Conservation (phyloP, 2,329 filamentous ascomycete genomes). For the Penicillium sp. region DNA sequence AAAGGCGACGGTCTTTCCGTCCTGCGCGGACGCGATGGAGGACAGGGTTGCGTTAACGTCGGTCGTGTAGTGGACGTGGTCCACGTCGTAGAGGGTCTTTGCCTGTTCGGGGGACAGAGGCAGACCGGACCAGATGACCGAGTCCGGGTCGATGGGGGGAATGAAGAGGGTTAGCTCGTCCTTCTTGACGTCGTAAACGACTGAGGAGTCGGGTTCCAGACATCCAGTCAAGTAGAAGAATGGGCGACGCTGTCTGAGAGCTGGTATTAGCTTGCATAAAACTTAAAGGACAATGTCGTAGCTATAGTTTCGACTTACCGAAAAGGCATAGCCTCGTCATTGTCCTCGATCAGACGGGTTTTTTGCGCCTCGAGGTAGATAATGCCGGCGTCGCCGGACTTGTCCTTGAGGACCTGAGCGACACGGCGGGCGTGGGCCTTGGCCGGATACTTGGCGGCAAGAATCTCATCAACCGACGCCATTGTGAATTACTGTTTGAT, state of each 20-base stretch:
- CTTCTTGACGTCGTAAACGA: conserved; percentile 76
- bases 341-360: conserved; percentile 82
- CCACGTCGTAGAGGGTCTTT: conserved; percentile 74
- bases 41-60: conserved; percentile 75
- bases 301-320: conserved; percentile 52
- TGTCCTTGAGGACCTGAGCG: conserved; percentile 70
- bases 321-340: conserved; percentile 79
- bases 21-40: conserved; percentile 41
- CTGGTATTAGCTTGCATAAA: background rate
- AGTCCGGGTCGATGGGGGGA: conserved; percentile 80
- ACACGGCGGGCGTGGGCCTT: conserved; percentile 85
- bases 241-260: conserved; percentile 74
- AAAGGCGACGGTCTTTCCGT: conserved; percentile 60
- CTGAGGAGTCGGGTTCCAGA: conserved; percentile 74
- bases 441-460: conserved; percentile 70
- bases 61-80: conserved; percentile 70
- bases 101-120: conserved; percentile 78
- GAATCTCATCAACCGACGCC: conserved; percentile 41
- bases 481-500: conserved; percentile 21
- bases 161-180: conserved; percentile 84
- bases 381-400: conserved; percentile 66
- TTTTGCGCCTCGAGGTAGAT: conserved; percentile 88
- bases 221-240: conserved; percentile 96
- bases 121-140: conserved; percentile 90
- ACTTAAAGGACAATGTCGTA: background rate